Conservation (phyloP, 2,329 filamentous ascomycete species). For the Fusarium mangiferae region DNA sequence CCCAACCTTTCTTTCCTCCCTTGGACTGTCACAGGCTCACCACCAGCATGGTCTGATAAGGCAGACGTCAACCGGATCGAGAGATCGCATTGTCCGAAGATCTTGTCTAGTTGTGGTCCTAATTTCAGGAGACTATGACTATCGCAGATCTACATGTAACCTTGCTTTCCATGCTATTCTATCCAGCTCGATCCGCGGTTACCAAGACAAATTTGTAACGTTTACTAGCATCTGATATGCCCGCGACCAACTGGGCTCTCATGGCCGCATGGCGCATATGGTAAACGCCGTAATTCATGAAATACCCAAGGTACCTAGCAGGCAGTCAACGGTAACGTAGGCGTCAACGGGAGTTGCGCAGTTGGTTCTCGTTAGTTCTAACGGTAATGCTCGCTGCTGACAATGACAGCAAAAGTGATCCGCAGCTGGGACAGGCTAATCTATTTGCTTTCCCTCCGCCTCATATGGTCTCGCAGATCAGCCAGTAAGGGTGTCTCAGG, state of each 20-base stretch:
- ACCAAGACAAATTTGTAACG: slow-evolving; percentile 2
- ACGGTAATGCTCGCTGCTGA: neutral
- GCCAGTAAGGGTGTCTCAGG: slow-evolving; percentile 32
- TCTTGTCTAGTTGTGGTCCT: slow-evolving; percentile 19
- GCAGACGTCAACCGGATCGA: slow-evolving; percentile 8
- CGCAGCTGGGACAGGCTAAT: slow-evolving; percentile 14
- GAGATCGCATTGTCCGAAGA: slow-evolving; percentile 17
- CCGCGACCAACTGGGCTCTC: slow-evolving; percentile 12
- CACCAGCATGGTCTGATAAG: neutral
- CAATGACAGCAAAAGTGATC: slow-evolving; percentile 15
- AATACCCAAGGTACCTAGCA: neutral
- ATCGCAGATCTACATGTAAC: slow-evolving; percentile 23
- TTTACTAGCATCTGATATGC: neutral
- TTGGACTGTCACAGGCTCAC: slow-evolving; percentile 22
- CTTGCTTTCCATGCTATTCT: neutral
- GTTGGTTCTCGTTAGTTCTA: slow-evolving; percentile 6
- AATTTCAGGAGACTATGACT: slow-evolving; percentile 15
- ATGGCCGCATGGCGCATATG: slow-evolving; percentile 22
- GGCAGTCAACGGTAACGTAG: neutral
- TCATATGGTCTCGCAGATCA: slow-evolving; percentile 29
- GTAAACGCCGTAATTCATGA: slow-evolving; percentile 11
- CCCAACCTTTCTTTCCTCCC: too few species aligned
- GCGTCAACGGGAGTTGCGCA: slow-evolving; percentile 14
- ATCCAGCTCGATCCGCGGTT: slow-evolving; percentile 1
- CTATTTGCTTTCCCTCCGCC: slow-evolving; percentile 3